These are phyloP conservation scores for Anthoceros angustus DNA, from an alignment of 225 moss, liverwort and hornwort genomes.

Conservation along the genomic window DNA sequence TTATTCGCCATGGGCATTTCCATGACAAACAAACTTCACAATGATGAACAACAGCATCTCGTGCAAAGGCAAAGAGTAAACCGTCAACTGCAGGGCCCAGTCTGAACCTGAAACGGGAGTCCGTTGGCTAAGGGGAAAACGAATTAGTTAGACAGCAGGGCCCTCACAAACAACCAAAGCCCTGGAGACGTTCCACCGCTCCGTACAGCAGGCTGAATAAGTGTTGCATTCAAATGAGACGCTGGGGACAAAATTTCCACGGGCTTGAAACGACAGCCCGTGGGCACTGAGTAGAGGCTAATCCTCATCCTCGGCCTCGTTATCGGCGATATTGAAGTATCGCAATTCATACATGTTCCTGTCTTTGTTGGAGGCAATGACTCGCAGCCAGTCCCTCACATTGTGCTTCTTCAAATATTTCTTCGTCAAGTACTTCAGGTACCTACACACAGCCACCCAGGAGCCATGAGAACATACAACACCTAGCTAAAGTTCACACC, in stretches of 20 bases:
- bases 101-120: too few relatives aligned
- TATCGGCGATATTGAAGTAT: constrained; percentile 66
- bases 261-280: neutral
- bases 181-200: too few relatives aligned
- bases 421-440: constrained; percentile 68
- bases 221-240: too few relatives aligned
- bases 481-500: neutral
- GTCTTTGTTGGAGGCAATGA: constrained; percentile 61
- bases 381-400: constrained; percentile 63
- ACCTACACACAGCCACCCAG: constrained; percentile 13
- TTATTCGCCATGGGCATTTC: too few relatives aligned
- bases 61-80: too few relatives aligned
- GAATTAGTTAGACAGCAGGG: too few relatives aligned
- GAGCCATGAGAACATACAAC: neutral
- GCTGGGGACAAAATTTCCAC: neutral
- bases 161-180: too few relatives aligned
- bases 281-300: constrained; percentile 7
- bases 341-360: constrained; percentile 54
- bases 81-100: too few relatives aligned
- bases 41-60: too few relatives aligned
- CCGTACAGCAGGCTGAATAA: too few relatives aligned
- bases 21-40: too few relatives aligned
- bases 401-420: constrained; percentile 72
- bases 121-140: too few relatives aligned
- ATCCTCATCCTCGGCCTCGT: constrained; percentile 57